Evolutionary conservation across 768 basidiomycete species (phyloP), one percentile per base, ranked within the genome.

Genomic region (Austroboletus eburneus): DNA sequence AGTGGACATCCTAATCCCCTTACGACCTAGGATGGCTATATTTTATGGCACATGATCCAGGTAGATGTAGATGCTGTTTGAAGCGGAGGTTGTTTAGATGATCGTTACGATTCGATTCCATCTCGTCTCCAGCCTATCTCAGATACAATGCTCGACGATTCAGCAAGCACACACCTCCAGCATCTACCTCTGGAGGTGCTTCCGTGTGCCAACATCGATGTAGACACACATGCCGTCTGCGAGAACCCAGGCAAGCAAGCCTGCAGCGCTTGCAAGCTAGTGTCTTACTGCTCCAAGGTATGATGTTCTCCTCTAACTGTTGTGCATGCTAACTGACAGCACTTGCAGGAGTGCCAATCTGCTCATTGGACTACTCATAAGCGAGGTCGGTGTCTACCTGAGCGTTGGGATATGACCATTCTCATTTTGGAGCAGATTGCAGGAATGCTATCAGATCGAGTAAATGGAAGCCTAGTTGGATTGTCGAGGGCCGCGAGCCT

Each of bases 281-380:
- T 74, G 2, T 69, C 68, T 17, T 76, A 76, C 49, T 76, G 75
- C 51, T 76, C 74, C 9, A 69, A 60, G 49, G 62, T 55, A 39
- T 30, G 38, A n/a, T n/a, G n/a, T n/a, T n/a, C n/a, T n/a, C n/a
- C n/a, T n/a, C n/a, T n/a, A n/a, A n/a, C n/a, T n/a, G n/a, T n/a
- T n/a, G n/a, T n/a, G n/a, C n/a, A n/a, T n/a, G n/a, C n/a, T n/a
- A n/a, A n/a, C n/a, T n/a, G n/a, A n/a, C n/a, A n/a, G n/a, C n/a
- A n/a, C n/a, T n/a, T 10, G 14, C 39, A 74, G 71, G 68, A 64
- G 34, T 76, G 75, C 45, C 75, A 76, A 53, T 57, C 29, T n/a
- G 53, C 33, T 17, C 74, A 75, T 45, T 75, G 74, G 75, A 45
- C 38, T 2, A 30, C 21, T 2, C 73, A 76, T 46, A 74, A 73